Conservation (phyloP, 2,329 filamentous ascomycete species). For the Bipolaris cookei region DNA sequence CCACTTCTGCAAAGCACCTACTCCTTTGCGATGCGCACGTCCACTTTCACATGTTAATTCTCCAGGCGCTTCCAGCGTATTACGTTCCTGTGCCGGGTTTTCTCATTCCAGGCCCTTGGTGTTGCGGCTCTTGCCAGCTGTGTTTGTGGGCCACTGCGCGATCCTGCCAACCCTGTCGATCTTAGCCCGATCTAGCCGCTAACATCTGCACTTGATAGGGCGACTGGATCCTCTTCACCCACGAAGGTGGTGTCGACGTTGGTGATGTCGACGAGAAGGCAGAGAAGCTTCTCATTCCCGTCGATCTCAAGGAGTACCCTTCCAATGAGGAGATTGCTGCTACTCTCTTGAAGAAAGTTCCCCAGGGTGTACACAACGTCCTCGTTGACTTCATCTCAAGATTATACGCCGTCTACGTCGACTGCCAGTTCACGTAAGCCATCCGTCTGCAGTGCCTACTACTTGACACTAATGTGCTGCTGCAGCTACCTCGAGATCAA, state of each 20-base stretch:
- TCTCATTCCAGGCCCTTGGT: slow-evolving; percentile 29
- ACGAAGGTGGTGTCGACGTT: slow-evolving; percentile 99
- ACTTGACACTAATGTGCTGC: slow-evolving; percentile 20
- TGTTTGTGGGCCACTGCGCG: slow-evolving; percentile 27
- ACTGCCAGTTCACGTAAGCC: slow-evolving; percentile 90
- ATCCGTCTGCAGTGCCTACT: background rate
- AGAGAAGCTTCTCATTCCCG: slow-evolving; percentile 96
- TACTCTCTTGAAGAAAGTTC: slow-evolving; percentile 88
- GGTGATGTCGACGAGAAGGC: slow-evolving; percentile 99
- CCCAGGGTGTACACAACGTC: slow-evolving; percentile 94
- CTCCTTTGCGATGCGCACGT: slow-evolving; percentile 38
- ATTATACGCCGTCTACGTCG: slow-evolving; percentile 97
- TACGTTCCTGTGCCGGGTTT: slow-evolving; percentile 20
- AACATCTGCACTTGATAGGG: slow-evolving; percentile 65
- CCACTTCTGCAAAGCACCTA: slow-evolving; percentile 46
- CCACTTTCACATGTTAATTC: slow-evolving; percentile 46
- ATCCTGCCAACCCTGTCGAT: slow-evolving; percentile 37
- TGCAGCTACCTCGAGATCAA: slow-evolving; percentile 94
- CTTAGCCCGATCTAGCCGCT: slow-evolving; percentile 37
- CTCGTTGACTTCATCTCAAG: slow-evolving; percentile 99
- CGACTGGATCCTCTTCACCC: slow-evolving; percentile 99
- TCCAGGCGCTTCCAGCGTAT: slow-evolving; percentile 22
- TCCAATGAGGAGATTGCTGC: slow-evolving; percentile 93
- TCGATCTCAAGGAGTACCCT: slow-evolving; percentile 92
- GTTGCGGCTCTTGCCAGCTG: slow-evolving; percentile 43